Base-by-base conservation (phyloP, 2,329 filamentous ascomycete species). In the Pezizomycotina sp. region DNA sequence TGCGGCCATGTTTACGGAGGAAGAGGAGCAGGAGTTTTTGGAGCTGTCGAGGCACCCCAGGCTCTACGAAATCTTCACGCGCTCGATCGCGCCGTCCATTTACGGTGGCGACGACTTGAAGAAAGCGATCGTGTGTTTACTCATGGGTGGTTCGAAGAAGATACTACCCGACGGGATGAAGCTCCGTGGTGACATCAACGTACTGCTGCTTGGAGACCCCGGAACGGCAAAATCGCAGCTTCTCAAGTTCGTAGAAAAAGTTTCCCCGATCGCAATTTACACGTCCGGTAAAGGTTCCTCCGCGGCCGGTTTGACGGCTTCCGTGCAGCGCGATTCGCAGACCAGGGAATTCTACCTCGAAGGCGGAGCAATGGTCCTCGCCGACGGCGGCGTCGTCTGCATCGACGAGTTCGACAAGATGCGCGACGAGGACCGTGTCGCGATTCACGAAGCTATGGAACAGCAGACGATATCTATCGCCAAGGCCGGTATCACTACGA, bases 381-480 rank as follows among this genome's bases (percentile, higher is more conserved):
- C 89, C 3, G 89, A 98, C 49, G 84, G 84, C 2, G 89, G 89
- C 51, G 86, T 95, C 1, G 89, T 95, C 6, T 95, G 89, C 58
- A 98, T 98, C 50, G 89, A 98, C 55, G 89, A 98, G 60, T 98
- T 98, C 55, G 89, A 98, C 63, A 98, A 98, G 65, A 98, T 98
- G 89, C 71, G 89, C 45, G 89, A 98, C 55, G 89, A 98, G 58
- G 89, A 98, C 52, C 71, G 89, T 50, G 89, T 95, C 5, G 89
- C 89, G 2, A 98, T 98, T 48, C 89, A 98, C 65, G 89, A 98
- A 68, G 89, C 89, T 40, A 98, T 98, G 89, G 89, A 98, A 57
- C 89, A 98, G 61, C 89, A 98, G 59, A 98, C 89, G 0, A 98
- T 98, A 43, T 95, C 89, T 7, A 95, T 98, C 51, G 89, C 89